A percentile compares a stretch with the other conserved stretches of the same genome.
Evolutionary conservation across 2,329 filamentous ascomycete genomes (phyloP).

Genomic region (Diplodia intermedia): DNA sequence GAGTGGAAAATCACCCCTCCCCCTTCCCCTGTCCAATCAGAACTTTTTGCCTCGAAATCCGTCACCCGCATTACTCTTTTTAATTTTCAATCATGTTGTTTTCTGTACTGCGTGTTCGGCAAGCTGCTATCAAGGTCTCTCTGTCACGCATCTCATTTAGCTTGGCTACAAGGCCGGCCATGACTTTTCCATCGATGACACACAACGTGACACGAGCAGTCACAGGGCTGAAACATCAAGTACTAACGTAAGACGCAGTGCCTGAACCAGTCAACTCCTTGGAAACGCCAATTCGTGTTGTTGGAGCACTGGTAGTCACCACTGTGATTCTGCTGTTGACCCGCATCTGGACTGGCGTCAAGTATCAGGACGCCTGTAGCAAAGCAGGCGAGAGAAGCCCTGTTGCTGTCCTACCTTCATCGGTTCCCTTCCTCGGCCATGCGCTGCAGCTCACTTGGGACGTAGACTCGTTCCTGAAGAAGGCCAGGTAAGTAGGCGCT

Average conservation of each 20-base stretch:
- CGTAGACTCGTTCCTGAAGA: conserved; percentile 53
- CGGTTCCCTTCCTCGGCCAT: conserved; percentile 66
- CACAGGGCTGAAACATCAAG: not conserved
- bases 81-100: not conserved
- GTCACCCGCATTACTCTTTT: not conserved
- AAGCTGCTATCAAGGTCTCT: not conserved
- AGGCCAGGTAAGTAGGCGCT: conserved; percentile 46
- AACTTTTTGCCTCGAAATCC: not conserved
- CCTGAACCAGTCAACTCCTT: conserved; percentile 14
- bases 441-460: conserved; percentile 57
- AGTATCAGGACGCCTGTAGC: conserved; percentile 39
- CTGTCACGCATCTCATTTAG: not conserved
- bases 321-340: conserved; percentile 39
- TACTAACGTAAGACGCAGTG: not conserved
- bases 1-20: not conserved
- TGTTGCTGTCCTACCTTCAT: conserved; percentile 63
- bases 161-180: not conserved
- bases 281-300: conserved; percentile 12
- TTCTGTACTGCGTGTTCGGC: not conserved
- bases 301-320: conserved; percentile 8
- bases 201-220: not conserved
- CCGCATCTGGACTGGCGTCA: conserved; percentile 36
- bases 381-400: conserved; percentile 45
- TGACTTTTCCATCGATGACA: not conserved
- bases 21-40: conserved; percentile 5